Percentiles rank a stretch among this genome's conserved stretches.
Evolutionary conservation across 140 eudicot species (phyloP).

Genomic region (Stevia rebaudiana): DNA sequence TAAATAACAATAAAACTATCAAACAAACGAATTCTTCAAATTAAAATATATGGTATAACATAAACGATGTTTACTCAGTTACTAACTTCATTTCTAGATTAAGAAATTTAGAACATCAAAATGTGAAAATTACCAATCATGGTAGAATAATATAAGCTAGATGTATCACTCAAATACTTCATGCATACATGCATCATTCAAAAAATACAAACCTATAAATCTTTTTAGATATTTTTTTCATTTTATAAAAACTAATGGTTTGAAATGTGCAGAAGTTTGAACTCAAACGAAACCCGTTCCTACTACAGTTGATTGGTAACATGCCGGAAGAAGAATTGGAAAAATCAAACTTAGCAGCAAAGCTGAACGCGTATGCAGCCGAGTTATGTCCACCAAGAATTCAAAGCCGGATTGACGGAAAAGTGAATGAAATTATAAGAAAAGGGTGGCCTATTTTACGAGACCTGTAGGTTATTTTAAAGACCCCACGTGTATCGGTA

Average conservation of each 20-base stretch:
- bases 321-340: slow-evolving; percentile 81
- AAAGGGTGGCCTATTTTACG: slow-evolving; percentile 90
- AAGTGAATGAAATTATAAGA: slow-evolving; percentile 56
- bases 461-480: slow-evolving; percentile 40
- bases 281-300: slow-evolving; percentile 74
- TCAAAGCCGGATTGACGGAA: slow-evolving; percentile 68
- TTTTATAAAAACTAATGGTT: neutral
- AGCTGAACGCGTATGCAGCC: slow-evolving; percentile 83
- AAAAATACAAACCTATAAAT: neutral
- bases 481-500: neutral
- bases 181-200: neutral
- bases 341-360: slow-evolving; percentile 70
- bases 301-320: slow-evolving; percentile 89
- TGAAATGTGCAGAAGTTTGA: slow-evolving; percentile 71
- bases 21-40: neutral
- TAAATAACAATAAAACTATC: neutral
- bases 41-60: no score
- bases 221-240: neutral
- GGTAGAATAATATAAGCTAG: no score
- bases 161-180: neutral
- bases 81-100: no score
- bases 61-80: no score
- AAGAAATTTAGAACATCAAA: no score
- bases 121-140: no score
- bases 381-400: slow-evolving; percentile 74